Evolutionary conservation across 202 grass and related monocot genomes (phyloP), one percentile per base, ranked within the genome.

Genomic region (Bolboschoenoplectus hybrid): DNA sequence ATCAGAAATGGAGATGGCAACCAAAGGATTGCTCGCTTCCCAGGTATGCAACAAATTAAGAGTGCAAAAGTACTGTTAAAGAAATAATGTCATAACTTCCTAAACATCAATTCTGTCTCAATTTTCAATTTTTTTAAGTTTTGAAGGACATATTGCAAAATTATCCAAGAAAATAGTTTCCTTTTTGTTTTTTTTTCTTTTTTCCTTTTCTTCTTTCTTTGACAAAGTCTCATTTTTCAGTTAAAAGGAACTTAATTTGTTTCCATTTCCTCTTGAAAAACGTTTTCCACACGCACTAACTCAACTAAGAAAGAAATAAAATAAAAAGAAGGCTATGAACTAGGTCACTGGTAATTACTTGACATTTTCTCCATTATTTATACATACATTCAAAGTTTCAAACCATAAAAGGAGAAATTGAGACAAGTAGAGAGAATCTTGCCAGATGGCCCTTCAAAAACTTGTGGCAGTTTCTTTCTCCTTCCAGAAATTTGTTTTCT

Each of bases 1-100:
- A 90, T 86, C 97, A 99, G 93, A 96, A 94, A 85, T 99, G 97
- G 97, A 87, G 88, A 87, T 99, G 97, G 97, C 92, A 99, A 82
- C 97, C 97, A 10, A 92, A 53, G 4, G 92, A 85, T 49, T 99
- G 97, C 76, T 34, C 58, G 84, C 86, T 99, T 81, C 97, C 97
- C 35, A 97, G 91, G 94, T 97, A 80, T 43, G 26, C 8, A 87
- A 26, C 26, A 26, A 26, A 26, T 26, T 26, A 26, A 16, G 1
- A 17, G n/a, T 45, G 55, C 32, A 75, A 67, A 76, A 13, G 3
- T 56, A 5, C 44, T 46, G n/a, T 16, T 52, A n/a, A 5, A 38
- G 7, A 58, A 83, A 63, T 41, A 17, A 73, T 46, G 47, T 26
- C 26, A 26, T 12, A 20, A 36, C 51, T 65, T 35, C 1, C 3